These are phyloP conservation scores for Murraya koenigii DNA, from an alignment of 345 rosid species.

Conservation along the genomic window DNA sequence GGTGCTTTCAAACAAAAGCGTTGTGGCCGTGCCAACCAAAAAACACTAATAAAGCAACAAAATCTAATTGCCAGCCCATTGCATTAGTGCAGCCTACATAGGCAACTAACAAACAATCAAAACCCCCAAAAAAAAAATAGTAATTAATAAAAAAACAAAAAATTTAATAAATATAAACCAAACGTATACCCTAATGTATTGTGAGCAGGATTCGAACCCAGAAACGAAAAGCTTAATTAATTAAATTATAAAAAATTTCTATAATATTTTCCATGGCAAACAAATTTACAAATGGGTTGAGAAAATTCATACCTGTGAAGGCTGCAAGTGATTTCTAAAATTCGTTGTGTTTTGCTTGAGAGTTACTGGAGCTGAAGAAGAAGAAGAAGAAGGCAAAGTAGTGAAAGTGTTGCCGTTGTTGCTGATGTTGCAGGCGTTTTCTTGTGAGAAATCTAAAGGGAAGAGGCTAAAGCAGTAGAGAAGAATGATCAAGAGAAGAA, in stretches of 20 bases:
- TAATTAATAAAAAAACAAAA: too few species aligned
- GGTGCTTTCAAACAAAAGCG: neutral
- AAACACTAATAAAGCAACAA: neutral
- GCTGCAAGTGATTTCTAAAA: constrained; percentile 14
- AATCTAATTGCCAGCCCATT: neutral
- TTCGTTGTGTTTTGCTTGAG: constrained; percentile 1
- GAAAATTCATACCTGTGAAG: constrained; percentile 28
- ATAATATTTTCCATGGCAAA: neutral
- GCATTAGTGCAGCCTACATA: too few species aligned
- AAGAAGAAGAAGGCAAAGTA: constrained; percentile 26
- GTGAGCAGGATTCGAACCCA: neutral
- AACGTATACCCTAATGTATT: too few species aligned
- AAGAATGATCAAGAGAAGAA: constrained; percentile 67
- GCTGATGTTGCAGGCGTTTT: neutral
- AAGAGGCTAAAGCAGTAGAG: constrained; percentile 42
- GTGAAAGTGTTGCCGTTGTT: neutral
- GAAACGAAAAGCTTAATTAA: neutral
- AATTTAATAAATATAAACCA: too few species aligned
- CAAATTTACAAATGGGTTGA: neutral
- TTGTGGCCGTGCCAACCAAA: too few species aligned
- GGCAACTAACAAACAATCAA: neutral
- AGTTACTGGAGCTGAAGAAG: constrained; percentile 3
- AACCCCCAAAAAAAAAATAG: too few species aligned
- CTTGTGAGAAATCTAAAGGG: constrained; percentile 27
- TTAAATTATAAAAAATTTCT: neutral